A percentile compares a stretch with the other conserved stretches of the same genome.
Evolutionary conservation across 805 yeast species (phyloP).

Genomic region (Candida awuae): DNA sequence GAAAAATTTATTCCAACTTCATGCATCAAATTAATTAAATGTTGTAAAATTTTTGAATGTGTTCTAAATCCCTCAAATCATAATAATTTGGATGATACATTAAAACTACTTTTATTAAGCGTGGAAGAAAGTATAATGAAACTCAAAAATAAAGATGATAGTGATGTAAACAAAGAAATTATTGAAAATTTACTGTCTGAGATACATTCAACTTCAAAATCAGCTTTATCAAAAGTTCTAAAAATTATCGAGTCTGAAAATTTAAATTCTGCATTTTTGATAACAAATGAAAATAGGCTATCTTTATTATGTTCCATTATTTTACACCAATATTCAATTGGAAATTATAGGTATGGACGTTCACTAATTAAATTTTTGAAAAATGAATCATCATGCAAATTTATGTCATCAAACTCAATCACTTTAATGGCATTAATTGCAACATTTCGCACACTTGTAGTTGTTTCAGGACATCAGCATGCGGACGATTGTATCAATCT

Average conservation of each 20-base stretch:
- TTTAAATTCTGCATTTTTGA: slow-evolving; percentile 7
- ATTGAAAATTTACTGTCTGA: slow-evolving; percentile 2
- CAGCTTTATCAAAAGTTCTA: slow-evolving; percentile 7
- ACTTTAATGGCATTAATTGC: slow-evolving; percentile 26
- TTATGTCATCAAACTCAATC: slow-evolving; percentile 16
- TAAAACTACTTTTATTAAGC: slow-evolving; percentile 19
- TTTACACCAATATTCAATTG: slow-evolving; percentile 21
- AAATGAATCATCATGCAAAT: slow-evolving; percentile 8
- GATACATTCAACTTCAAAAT: slow-evolving; percentile 1
- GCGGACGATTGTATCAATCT: not conserved
- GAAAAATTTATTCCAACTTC: slow-evolving; percentile 19
- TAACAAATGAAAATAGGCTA: slow-evolving; percentile 26
- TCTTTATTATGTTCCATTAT: slow-evolving; percentile 26
- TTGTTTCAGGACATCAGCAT: slow-evolving; percentile 10
- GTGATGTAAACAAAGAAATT: not conserved
- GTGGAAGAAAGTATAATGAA: slow-evolving; percentile 19
- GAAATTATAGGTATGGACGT: slow-evolving; percentile 17
- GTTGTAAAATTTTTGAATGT: slow-evolving; percentile 23
- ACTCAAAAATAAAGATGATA: slow-evolving; percentile 8
- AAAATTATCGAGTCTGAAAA: slow-evolving; percentile 4
- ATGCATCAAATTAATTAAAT: slow-evolving; percentile 23
- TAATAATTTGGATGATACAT: slow-evolving; percentile 17
- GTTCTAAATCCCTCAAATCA: slow-evolving; percentile 21
- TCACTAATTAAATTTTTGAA: slow-evolving; percentile 22
- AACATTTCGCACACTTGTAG: slow-evolving; percentile 19